Base-by-base conservation (phyloP, 352 stramenopile genomes). In the Globisporangium paroecandrum region DNA sequence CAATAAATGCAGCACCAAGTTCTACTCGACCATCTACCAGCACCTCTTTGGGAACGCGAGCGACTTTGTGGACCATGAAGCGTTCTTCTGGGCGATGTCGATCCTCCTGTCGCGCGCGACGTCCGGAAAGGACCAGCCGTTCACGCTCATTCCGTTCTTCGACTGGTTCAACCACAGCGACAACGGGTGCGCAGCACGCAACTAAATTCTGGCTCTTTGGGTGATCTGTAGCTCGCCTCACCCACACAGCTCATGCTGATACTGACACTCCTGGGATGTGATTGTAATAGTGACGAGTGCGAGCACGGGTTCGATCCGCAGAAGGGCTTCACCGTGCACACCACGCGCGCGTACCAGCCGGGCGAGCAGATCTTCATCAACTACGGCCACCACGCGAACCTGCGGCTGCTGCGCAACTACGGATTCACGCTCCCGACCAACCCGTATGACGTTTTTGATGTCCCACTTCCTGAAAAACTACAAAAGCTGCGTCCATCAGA, bases 101-200 rank as follows among this genome's bases (percentile, higher is more conserved):
- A 77, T 93, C 51, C 75, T 94, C 60, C 87, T 94, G 78, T 94
- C 85, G 4, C 81, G 87, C 53, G 87, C 87, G 49, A 94, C 87
- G 60, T 94, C 85, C 13, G 84, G 85, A 12, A 74, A 77, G 29
- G 59, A 79, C 36, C 87, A 94, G 71, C 87, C 87, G 27, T 95
- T 95, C 75, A 79, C 85, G 24, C 77, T 95, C 18, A 89, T 93
- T 34, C 87, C 87, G 36, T 91, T 93, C 71, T 93, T 95, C 62
- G 87, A 95, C 76, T 95, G 80, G 81, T 94, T 94, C 70, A 93
- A 95, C 62, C 87, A 95, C 61, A 72, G 74, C 29, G 74, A 86
- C 55, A 75, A 76, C 22, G 76, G 82, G 84, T 93, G 76, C 32
- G 68, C 24, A 18, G 18, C 10, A 18, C 20, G 3, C 12, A 38